phyloP scores from a whole-genome alignment of 2,329 filamentous ascomycete genomes.

The Paraphaeosphaeria sporulosa region DNA sequence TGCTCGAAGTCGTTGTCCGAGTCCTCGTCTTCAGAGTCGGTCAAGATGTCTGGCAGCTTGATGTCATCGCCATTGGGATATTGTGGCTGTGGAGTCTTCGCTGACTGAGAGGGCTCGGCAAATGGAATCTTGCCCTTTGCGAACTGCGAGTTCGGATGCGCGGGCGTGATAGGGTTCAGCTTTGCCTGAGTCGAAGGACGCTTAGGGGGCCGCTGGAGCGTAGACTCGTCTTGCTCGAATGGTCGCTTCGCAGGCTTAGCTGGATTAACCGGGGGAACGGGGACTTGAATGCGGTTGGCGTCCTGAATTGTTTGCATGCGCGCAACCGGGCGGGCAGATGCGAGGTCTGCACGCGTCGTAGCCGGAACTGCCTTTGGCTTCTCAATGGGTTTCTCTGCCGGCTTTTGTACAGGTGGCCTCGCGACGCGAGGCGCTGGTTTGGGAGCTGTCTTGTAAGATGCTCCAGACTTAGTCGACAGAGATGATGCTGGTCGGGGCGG shows the following conservation, averaged over 20 bases:
- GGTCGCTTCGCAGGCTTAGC: slow-evolving; percentile 79
- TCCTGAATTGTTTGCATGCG: slow-evolving; percentile 71
- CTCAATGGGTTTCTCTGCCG: slow-evolving; percentile 62
- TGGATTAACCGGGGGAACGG: slow-evolving; percentile 66
- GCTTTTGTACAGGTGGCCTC: slow-evolving; percentile 59
- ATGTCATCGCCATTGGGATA: slow-evolving; percentile 91
- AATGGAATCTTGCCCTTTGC: slow-evolving; percentile 91
- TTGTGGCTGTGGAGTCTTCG: slow-evolving; percentile 71
- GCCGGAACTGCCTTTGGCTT: slow-evolving; percentile 62
- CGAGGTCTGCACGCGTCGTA: slow-evolving; percentile 58
- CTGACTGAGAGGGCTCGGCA: slow-evolving; percentile 66
- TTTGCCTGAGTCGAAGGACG: slow-evolving; percentile 52
- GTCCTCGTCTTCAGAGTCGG: slow-evolving; percentile 90
- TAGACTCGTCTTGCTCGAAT: slow-evolving; percentile 69
- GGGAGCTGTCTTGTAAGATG: slow-evolving; percentile 31
- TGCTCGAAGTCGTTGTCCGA: slow-evolving; percentile 69
- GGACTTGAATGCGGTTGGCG: slow-evolving; percentile 56
- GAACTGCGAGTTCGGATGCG: slow-evolving; percentile 75
- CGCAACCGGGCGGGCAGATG: slow-evolving; percentile 62
- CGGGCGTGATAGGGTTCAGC: slow-evolving; percentile 56
- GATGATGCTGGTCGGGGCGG: slow-evolving; percentile 40
- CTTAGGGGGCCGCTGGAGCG: slow-evolving; percentile 54
- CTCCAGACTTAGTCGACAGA: slow-evolving; percentile 31
- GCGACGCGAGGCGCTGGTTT: slow-evolving; percentile 37
- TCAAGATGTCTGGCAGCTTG: slow-evolving; percentile 92